Percentiles rank a stretch among this genome's conserved stretches.
phyloP scores from a whole-genome alignment of 2,329 filamentous ascomycete genomes.

The Sclerotinia borealis region DNA sequence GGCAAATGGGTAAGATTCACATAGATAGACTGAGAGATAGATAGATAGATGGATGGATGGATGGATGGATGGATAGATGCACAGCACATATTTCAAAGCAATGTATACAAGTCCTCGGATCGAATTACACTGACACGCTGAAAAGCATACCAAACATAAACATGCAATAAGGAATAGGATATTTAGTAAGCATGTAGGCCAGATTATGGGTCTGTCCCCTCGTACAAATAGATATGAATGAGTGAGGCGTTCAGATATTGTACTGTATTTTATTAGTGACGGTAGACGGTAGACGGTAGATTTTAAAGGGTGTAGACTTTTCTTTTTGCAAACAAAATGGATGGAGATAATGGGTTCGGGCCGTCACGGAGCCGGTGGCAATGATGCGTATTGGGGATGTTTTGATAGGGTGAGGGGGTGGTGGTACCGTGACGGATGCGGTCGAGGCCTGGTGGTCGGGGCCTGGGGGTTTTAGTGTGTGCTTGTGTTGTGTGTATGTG shows the following conservation, averaged over 20 bases:
- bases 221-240: background rate
- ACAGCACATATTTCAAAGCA: background rate
- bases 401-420: background rate
- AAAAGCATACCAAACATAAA: background rate
- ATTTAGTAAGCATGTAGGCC: background rate
- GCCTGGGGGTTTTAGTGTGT: background rate
- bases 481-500: background rate
- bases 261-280: background rate
- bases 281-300: background rate
- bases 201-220: background rate
- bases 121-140: background rate
- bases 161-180: background rate
- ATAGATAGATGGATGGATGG: background rate
- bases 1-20: background rate
- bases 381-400: background rate
- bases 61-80: background rate
- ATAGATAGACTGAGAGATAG: background rate
- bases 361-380: slow-evolving; percentile 3
- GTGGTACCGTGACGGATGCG: slow-evolving; percentile 1
- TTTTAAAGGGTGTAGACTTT: too few relatives aligned
- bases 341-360: background rate
- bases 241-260: background rate
- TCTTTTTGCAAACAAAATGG: background rate
- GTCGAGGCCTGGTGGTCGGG: slow-evolving; percentile 1
- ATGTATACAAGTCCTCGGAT: background rate